Evolutionary conservation across 768 basidiomycete species (phyloP), one percentile per base, ranked within the genome.

Genomic region (Rhizopogon rudus): DNA sequence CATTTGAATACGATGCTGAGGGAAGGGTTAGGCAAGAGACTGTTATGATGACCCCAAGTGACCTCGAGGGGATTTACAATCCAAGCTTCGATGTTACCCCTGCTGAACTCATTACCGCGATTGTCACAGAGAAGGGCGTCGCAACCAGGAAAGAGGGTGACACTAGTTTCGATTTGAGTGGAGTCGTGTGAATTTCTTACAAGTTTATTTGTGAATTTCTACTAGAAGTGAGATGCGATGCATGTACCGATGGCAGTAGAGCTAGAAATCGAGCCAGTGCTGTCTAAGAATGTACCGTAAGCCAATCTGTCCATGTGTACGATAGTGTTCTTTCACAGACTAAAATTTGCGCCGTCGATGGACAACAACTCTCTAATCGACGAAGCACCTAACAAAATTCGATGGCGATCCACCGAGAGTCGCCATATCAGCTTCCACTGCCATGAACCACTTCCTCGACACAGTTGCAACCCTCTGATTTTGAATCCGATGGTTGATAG

Each of bases 1-100:
- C 83, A 2, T 65, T 74, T 40, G 67, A 73, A 9, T 55, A 65
- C 13, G 69, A 72, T 56, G 64, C 64, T 20, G 58, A 71, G 10
- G 81, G 79, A 0, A 69, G 75, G 17, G 76, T 80, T 52, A 73
- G 83, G 60, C 87, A 92, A 62, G 86, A 85, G 0, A 83, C 87
- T 43, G 88, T 95, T 12, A 83, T 93, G 80, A 83, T 94, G 58
- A 93, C 93, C 0, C 93, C 94, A 0, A 67, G 73, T 20, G 78
- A 75, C 13, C 66, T 87, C 29, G 76, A 81, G 44, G 73, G 64
- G 10, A 74, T 92, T 40, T 96, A 94, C 69, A 98, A 97, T 69
- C 94, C 96, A 1, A 92, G 91, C 59, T 98, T 98, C 71, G 96
- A 98, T 66, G 93, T 98, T 14, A 98, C 96, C 0, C 94, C 95